These are phyloP conservation scores for Wickerhamomyces bovis DNA, from an alignment of 805 yeast genomes.

Conservation along the genomic window DNA sequence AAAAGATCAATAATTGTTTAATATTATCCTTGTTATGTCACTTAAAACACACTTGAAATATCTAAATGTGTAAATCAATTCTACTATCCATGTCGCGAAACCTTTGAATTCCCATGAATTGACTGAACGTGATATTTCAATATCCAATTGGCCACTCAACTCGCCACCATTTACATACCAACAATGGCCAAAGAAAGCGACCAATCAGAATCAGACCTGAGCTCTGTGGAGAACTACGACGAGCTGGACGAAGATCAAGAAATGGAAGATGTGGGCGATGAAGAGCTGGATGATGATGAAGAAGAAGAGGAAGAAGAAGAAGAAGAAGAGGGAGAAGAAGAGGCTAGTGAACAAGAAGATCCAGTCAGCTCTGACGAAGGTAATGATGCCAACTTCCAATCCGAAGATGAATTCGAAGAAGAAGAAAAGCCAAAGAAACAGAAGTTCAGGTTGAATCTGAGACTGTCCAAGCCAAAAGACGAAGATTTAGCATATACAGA, in stretches of 20 bases:
- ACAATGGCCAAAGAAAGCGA: background rate
- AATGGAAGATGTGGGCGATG: conserved; percentile 1
- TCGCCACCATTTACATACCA: background rate
- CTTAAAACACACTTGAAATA: too few relatives aligned
- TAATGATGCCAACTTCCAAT: conserved; percentile 11
- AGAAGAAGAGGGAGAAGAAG: conserved; percentile 17
- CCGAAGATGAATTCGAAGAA: conserved; percentile 14
- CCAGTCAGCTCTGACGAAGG: conserved; percentile 13
- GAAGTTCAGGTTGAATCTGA: conserved; percentile 15
- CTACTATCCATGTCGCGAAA: background rate
- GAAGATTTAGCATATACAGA: background rate
- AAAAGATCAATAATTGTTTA: too few relatives aligned
- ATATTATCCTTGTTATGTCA: too few relatives aligned
- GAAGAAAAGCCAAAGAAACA: conserved; percentile 8
- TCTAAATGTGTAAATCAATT: too few relatives aligned
- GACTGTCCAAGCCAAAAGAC: conserved; percentile 2
- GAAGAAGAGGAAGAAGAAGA: conserved; percentile 15
- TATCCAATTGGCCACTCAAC: background rate
- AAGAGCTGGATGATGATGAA: conserved; percentile 10
- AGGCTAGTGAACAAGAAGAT: conserved; percentile 8
- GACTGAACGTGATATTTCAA: background rate
- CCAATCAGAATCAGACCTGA: conserved; percentile 4
- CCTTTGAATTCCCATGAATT: background rate
- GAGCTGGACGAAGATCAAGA: conserved; percentile 4
- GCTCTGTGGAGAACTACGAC: conserved; percentile 2